Base-by-base conservation (phyloP, 257 asterid species). In the Nicotiana noctiflora region DNA sequence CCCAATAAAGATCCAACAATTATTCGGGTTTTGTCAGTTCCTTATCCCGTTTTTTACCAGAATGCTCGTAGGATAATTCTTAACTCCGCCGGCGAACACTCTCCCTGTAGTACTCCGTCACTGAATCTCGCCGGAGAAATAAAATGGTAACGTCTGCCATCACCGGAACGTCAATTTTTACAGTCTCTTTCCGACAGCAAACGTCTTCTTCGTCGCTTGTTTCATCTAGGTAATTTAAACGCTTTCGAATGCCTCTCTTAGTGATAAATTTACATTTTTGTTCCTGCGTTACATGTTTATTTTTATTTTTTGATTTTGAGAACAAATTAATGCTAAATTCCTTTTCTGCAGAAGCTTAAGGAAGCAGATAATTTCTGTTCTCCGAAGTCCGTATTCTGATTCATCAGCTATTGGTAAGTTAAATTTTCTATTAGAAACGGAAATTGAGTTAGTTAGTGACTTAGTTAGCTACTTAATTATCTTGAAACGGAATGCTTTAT, bases 121-220 rank as follows among this genome's bases (percentile, higher is more conserved):
- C 51, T 14, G 29, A 37, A 75, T 14, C 61, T 79, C 23, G 64
- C 40, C 40, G 25, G 74, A 79, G 61, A 7, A 19, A 53, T 44
- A 81, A 80, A 37, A 91, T 87, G 94, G 96, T 83, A 84, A 83
- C 91, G 56, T 86, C 98, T 80, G 87, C 98, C 55, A 91, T 93
- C 87, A 87, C 92, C 32, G 82, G 91, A 70, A 86, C 94, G 53
- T 79, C 89, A 6, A 84, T 72, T 79, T 80, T 84, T 3, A 63
- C 97, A 31, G 31, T 85, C 27, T 83, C 87, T 84, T 77, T 88
- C 75, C 81, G 78, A 14, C 84, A 49, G 46, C 79, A 63, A 74
- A 32, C 84, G 3, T 11, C 87, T 2, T 65, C 90, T 2, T 61
- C 82, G 15, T 82, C 82, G 37, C 49, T 82, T 19, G 76, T 81